Evolutionary conservation across 1,139 yeast species (phyloP), one percentile per base, ranked within the genome.

Genomic region (Pichia inconspicua): DNA sequence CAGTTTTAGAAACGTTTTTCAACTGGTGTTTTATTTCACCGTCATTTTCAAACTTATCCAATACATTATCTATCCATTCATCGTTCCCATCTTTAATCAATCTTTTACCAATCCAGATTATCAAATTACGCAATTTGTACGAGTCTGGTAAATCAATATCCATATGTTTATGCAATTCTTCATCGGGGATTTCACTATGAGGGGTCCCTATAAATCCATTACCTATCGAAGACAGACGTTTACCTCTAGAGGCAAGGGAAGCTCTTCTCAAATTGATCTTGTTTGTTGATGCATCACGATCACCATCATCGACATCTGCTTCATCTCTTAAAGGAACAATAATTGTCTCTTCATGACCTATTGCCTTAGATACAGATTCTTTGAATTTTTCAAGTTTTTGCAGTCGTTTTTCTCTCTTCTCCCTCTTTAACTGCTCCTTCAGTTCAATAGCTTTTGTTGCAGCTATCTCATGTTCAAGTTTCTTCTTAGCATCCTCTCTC

Each of bases 141-240:
- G 90, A 87, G 48, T 81, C 92, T 0, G 94, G 86, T 41, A 82
- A 56, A 22, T 76, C 74, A 2, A 71, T 65, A 53, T 84, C 85
- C 35, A 85, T 63, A 55, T 80, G 80, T 59, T 82, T 83, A 60
- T 77, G 78, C 57, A 79, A 79, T 47, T 80, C 84, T 19, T 66
- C 58, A 0, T 74, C 69, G 0, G 80, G 73, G 1, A 85, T 78
- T 43, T 77, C 82, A 2, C 74, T 73, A 61, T 84, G 92, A 0
- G 90, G 90, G 35, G 75, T 75, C 0, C 85, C 88, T 2, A 67
- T 71, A 54, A 78, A 80, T 3, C 92, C 92, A 58, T 82, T 83
- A 0, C 92, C 89, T 14, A 84, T 75, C 0, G 90, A 82, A 60
- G 86, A 84, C 3, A 82, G 77, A 36, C 94, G 68, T 57, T 82